Evolutionary conservation across 2,329 filamentous ascomycete genomes (phyloP).

Genomic region (Lachnellula arida): DNA sequence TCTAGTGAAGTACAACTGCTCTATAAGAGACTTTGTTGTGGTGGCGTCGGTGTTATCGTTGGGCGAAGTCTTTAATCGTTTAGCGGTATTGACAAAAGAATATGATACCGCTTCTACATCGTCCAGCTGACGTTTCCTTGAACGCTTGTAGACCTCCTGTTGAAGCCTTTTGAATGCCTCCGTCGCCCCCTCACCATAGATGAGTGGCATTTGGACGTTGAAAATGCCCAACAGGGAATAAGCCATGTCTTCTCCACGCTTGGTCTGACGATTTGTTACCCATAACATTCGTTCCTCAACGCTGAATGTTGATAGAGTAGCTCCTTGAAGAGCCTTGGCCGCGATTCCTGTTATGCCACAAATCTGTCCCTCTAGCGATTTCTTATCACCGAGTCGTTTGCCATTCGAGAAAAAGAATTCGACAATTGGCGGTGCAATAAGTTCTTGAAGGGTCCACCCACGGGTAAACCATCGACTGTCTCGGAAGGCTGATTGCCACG

Average conservation of each 20-base stretch:
- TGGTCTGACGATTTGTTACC: conserved; percentile 36
- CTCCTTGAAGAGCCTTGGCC: conserved; percentile 9
- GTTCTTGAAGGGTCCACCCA: conserved; percentile 22
- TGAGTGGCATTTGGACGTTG: conserved; percentile 38
- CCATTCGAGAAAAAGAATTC: conserved; percentile 15
- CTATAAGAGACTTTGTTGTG: conserved; percentile 26
- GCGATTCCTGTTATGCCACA: conserved; percentile 13
- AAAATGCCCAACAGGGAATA: conserved; percentile 44
- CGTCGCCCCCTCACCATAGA: conserved; percentile 36
- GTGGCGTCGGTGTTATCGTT: conserved; percentile 7
- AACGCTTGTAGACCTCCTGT: conserved; percentile 28
- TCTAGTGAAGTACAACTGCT: conserved; percentile 36
- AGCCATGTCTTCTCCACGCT: conserved; percentile 31
- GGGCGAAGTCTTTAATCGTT: conserved; percentile 12
- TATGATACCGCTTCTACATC: conserved; percentile 9
- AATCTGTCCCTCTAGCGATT: conserved; percentile 9
- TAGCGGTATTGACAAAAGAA: conserved; percentile 2
- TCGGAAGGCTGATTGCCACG: conserved; percentile 13
- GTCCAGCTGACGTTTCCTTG: conserved; percentile 11
- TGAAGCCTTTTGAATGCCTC: conserved; percentile 33
- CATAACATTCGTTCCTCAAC: conserved; percentile 29
- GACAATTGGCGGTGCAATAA: conserved; percentile 15
- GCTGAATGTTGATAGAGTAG: conserved; percentile 18
- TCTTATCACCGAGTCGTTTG: conserved; percentile 11
- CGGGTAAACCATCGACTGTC: conserved; percentile 21